Percentiles rank a stretch among this genome's conserved stretches.
phyloP scores from a whole-genome alignment of 805 yeast species.

The Candida palmyrensis region DNA sequence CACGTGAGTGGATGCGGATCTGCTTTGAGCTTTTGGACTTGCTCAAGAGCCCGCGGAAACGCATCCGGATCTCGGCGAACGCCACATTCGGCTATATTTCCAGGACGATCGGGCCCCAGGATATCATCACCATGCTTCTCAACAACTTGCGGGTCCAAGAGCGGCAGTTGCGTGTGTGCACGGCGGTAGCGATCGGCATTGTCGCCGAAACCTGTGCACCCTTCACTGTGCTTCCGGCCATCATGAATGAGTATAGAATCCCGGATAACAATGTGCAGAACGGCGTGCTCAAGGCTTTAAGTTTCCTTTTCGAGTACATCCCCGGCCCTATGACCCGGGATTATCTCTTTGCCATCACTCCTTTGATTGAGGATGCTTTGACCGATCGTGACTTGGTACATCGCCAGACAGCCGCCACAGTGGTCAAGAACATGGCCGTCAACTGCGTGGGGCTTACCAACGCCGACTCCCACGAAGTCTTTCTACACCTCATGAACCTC shows the following conservation, averaged over 20 bases:
- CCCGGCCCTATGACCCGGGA: constrained; percentile 71
- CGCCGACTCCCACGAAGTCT: constrained; percentile 60
- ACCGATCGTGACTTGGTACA: constrained; percentile 89
- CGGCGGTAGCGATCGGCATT: constrained; percentile 96
- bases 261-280: constrained; percentile 93
- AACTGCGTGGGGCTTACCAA: constrained; percentile 70
- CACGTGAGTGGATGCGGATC: constrained; percentile 96
- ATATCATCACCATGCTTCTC: constrained; percentile 76
- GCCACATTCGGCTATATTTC: constrained; percentile 89
- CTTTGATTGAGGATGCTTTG: constrained; percentile 82
- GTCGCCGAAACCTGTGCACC: constrained; percentile 93
- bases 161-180: constrained; percentile 92
- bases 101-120: constrained; percentile 92
- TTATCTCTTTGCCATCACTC: constrained; percentile 74
- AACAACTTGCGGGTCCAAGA: constrained; percentile 89
- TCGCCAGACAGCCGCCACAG: constrained; percentile 92
- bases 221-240: constrained; percentile 87
- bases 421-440: constrained; percentile 74
- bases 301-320: constrained; percentile 89
- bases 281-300: constrained; percentile 86
- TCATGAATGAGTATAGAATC: constrained; percentile 91
- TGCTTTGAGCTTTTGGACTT: constrained; percentile 87
- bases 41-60: constrained; percentile 73
- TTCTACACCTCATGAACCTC: constrained; percentile 75
- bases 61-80: constrained; percentile 80